Conservation (phyloP, 2,329 filamentous ascomycete genomes). For the Cordyceps tenuipes region DNA sequence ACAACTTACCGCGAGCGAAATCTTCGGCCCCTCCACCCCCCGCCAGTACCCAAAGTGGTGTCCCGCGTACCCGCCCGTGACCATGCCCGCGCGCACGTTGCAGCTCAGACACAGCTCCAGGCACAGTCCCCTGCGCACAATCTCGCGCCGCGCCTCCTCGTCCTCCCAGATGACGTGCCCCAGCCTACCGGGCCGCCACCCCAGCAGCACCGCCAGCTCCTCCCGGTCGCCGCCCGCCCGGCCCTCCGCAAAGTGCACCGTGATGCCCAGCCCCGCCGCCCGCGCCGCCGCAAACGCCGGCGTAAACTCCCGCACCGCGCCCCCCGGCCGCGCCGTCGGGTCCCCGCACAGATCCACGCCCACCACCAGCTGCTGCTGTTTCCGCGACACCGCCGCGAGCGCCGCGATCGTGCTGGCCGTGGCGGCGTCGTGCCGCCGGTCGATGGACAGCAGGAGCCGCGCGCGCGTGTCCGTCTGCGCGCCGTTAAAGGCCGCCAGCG, state of each 20-base stretch:
- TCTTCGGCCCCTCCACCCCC: slow-evolving; percentile 45
- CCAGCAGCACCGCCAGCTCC: slow-evolving; percentile 58
- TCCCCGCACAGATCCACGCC: slow-evolving; percentile 75
- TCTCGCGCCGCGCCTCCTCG: slow-evolving; percentile 48
- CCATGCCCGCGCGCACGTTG: slow-evolving; percentile 70
- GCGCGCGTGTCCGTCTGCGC: slow-evolving; percentile 39
- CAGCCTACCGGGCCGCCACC: slow-evolving; percentile 58
- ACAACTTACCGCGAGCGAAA: slow-evolving; percentile 61
- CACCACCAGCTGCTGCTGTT: slow-evolving; percentile 44
- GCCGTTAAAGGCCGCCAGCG: slow-evolving; percentile 46
- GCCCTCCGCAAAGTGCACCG: slow-evolving; percentile 72
- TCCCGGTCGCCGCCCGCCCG: slow-evolving; percentile 43
- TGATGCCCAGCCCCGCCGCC: slow-evolving; percentile 49
- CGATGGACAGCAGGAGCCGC: slow-evolving; percentile 65
- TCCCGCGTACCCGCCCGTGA: slow-evolving; percentile 52
- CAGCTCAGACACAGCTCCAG: slow-evolving; percentile 73
- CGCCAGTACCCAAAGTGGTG: slow-evolving; percentile 76
- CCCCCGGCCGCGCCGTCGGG: slow-evolving; percentile 42
- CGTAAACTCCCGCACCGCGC: slow-evolving; percentile 51
- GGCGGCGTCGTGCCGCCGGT: slow-evolving; percentile 51
- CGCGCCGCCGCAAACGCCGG: slow-evolving; percentile 51
- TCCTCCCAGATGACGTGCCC: slow-evolving; percentile 74
- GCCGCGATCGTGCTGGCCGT: slow-evolving; percentile 57
- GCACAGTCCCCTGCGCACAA: slow-evolving; percentile 44
- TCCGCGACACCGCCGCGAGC: slow-evolving; percentile 44